Base-by-base conservation (phyloP, 345 rosid genomes). In the Excoecaria cochinchinensis region DNA sequence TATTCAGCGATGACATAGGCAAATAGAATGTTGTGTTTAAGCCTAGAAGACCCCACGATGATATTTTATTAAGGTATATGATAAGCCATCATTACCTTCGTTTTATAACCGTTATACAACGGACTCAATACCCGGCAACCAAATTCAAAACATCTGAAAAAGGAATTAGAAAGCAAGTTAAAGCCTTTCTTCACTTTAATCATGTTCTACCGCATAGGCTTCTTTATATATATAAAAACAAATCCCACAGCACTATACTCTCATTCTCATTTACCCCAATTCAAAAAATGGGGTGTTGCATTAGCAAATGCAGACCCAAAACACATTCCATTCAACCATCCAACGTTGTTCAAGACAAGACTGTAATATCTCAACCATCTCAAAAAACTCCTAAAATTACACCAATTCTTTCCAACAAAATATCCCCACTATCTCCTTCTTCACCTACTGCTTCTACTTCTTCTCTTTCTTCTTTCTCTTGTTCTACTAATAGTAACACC, bases 211-310 rank as follows among this genome's bases (percentile, higher is more conserved):
- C 70, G 24, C 61, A 73, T 7, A 63, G 72, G 58, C 46, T 31
- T 31, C 31, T 31, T 31, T 38, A 42, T 21, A 42, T 71, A 76
- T 56, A 77, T 75, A 72, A 65, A 4, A 22, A 22, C 25, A 22
- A 39, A n/a, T 14, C 46, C 46, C 14, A 5, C 9, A 6, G 62
- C 7, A 70, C 36, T 42, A 42, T 42, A 42, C 46, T 42, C 3
- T 8, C 46, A 4, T 8, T 42, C 8, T 8, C 8, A 5, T 4
- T 42, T 42, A 4, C 8, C 46, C 22, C 53, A 78, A 78, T 69
- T 68, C 56, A 47, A 73, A 48, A 73, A 57, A 90, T 94, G 98
- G 97, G 98, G 51, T 89, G 87, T 74, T 94, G 98, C 85, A 81
- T 92, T 66, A 89, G 98, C 87, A 94, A 85, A 74, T 88, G 86